Percentiles rank a stretch among this genome's conserved stretches.
These are phyloP conservation scores for Lachnellula suecica DNA, from an alignment of 2,329 filamentous ascomycete species.

Conservation along the genomic window DNA sequence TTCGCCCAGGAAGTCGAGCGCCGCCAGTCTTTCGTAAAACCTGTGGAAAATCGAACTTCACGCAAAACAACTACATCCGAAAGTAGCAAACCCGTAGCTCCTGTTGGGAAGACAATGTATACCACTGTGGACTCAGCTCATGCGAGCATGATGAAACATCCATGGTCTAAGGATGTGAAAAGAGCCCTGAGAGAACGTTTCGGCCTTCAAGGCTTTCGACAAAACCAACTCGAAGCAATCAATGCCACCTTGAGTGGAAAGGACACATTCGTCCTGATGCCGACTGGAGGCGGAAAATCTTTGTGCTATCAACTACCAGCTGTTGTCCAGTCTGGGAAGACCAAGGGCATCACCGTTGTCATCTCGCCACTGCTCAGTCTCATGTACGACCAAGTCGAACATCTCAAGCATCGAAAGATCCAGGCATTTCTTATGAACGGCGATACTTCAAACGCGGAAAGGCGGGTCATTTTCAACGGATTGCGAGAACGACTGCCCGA, in stretches of 20 bases:
- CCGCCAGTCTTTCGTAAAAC: slow-evolving; percentile 23
- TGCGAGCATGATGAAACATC: slow-evolving; percentile 58
- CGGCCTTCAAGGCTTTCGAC: slow-evolving; percentile 80
- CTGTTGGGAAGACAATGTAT: slow-evolving; percentile 28
- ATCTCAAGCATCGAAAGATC: slow-evolving; percentile 73
- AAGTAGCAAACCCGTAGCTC: slow-evolving; percentile 11
- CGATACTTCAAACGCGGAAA: slow-evolving; percentile 63
- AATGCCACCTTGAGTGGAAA: slow-evolving; percentile 86
- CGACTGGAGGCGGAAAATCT: slow-evolving; percentile 94
- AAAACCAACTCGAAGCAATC: slow-evolving; percentile 92
- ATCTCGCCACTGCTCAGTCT: slow-evolving; percentile 92
- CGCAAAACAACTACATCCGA: slow-evolving; percentile 15
- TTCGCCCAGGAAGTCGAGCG: slow-evolving; percentile 42
- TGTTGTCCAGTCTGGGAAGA: slow-evolving; percentile 76
- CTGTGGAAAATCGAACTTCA: slow-evolving; percentile 1
- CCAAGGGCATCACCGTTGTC: slow-evolving; percentile 84
- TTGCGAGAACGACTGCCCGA: slow-evolving; percentile 64
- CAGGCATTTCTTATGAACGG: slow-evolving; percentile 81
- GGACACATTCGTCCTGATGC: slow-evolving; percentile 96
- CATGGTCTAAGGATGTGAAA: slow-evolving; percentile 87
- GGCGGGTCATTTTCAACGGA: slow-evolving; percentile 65
- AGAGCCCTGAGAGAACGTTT: slow-evolving; percentile 80
- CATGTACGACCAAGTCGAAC: slow-evolving; percentile 95
- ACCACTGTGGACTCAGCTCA: slow-evolving; percentile 34
- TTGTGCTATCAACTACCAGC: slow-evolving; percentile 95